Percentiles rank a stretch among this genome's conserved stretches.
Conservation (phyloP, 306 rosid species). For the Quercus dentata region DNA sequence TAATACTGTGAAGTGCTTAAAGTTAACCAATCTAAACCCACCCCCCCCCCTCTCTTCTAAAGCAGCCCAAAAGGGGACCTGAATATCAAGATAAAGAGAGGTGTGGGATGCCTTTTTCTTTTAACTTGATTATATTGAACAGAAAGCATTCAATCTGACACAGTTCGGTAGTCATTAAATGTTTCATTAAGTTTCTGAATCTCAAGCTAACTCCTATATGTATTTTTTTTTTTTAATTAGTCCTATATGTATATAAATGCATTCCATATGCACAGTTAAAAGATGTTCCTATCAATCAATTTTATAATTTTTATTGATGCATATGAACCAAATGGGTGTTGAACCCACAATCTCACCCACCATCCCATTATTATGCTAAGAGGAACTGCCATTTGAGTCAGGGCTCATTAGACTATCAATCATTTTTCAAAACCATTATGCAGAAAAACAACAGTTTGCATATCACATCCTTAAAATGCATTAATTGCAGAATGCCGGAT, state of each 20-base stretch:
- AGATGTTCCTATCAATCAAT: background rate
- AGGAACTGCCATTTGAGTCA: too few relatives aligned
- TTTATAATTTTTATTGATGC: too few relatives aligned
- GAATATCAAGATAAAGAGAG: background rate
- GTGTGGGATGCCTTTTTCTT: background rate
- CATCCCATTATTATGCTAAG: too few relatives aligned
- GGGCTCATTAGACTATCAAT: too few relatives aligned
- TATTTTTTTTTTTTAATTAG: too few relatives aligned
- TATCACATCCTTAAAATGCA: background rate
- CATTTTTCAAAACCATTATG: background rate
- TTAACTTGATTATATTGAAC: background rate
- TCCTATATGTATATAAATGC: background rate
- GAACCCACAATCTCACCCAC: too few relatives aligned
- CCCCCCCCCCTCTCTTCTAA: background rate
- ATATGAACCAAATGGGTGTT: too few relatives aligned
- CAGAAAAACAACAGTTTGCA: background rate
- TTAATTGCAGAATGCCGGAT: background rate
- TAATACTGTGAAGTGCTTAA: too few relatives aligned
- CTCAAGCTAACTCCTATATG: background rate
- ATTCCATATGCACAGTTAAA: slow-evolving; percentile 6
- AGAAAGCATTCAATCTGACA: background rate
- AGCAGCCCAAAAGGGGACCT: background rate
- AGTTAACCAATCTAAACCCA: too few relatives aligned
- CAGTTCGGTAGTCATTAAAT: background rate
- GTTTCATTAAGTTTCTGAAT: background rate